Percentiles rank a stretch among this genome's conserved stretches.
These are phyloP conservation scores for Cladorrhinum samala DNA, from an alignment of 495 filamentous ascomycete species.

Conservation along the genomic window DNA sequence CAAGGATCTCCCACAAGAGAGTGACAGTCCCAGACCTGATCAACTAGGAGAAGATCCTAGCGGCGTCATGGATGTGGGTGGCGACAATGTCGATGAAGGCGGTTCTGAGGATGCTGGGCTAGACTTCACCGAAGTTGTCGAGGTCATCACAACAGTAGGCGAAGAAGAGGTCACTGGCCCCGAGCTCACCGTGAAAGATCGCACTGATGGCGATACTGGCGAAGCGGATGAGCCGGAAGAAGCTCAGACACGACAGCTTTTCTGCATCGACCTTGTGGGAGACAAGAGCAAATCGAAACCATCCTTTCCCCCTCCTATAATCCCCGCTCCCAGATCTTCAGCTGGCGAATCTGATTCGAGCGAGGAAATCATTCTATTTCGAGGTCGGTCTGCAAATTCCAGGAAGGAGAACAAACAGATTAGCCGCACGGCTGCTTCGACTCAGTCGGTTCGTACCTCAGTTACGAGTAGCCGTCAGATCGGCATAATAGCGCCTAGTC, in stretches of 20 bases:
- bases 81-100: neutral
- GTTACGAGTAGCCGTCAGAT: neutral
- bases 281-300: slow-evolving; percentile 10
- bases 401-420: neutral
- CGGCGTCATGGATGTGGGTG: neutral
- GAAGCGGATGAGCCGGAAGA: neutral
- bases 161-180: neutral
- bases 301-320: slow-evolving; percentile 1
- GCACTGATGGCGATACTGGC: neutral
- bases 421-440: neutral
- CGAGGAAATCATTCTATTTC: slow-evolving; percentile 63
- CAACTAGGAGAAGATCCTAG: neutral
- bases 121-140: neutral
- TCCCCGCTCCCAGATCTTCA: slow-evolving; percentile 22
- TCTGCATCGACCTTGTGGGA: slow-evolving; percentile 23
- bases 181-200: neutral
- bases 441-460: neutral
- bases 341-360: slow-evolving; percentile 49
- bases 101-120: neutral
- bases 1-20: slow-evolving; percentile 17
- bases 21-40: neutral
- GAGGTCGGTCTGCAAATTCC: slow-evolving; percentile 38
- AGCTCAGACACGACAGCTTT: slow-evolving; percentile 9
- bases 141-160: neutral
- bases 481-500: neutral